Evolutionary conservation across 352 stramenopile species (phyloP), one percentile per base, ranked within the genome.

Genomic region (Phytophthora ramorum): DNA sequence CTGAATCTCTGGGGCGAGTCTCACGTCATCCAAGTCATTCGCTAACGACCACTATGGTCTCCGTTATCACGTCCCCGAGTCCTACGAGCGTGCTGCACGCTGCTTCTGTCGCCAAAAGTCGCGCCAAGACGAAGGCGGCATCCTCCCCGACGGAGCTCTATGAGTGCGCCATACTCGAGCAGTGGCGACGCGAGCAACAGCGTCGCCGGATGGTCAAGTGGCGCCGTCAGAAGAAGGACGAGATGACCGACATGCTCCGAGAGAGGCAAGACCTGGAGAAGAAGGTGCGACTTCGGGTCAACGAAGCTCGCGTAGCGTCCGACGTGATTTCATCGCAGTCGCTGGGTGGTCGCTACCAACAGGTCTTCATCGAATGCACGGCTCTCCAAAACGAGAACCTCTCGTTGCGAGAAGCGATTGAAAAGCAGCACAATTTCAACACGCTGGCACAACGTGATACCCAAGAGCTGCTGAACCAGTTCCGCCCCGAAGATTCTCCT

Each of bases 351-450:
- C 38, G 24, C n/a, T 60, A 50, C 22, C 54, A 16, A 3, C 43
- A 38, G 8, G 12, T 19, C 10, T 47, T 30, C 3, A 20, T 61
- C 9, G 53, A 61, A n/a, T n/a, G 16, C 7, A 40, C 40, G 17
- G 53, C 53, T 19, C 28, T 61, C 17, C 32, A 2, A 16, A 61
- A 22, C 6, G 53, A 61, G 53, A 61, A 61, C 28, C 4, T 61
- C 4, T 4, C 40, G 7, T 28, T 61, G 12, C 10, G n/a, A 19
- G 28, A 43, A 41, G 17, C 24, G 7, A 24, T 61, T 14, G 41
- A 43, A 32, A 2, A 62, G 17, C 30, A 62, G 4, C 0, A 16
- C 28, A 45, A 35, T 10, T 17, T 45, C 20, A 22, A 50, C 14
- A 17, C 16, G 9, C 49, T 44, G 17, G 16, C 45, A 19, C 16